Base-by-base conservation (phyloP, 345 rosid species). In the Aquilaria malaccensis region DNA sequence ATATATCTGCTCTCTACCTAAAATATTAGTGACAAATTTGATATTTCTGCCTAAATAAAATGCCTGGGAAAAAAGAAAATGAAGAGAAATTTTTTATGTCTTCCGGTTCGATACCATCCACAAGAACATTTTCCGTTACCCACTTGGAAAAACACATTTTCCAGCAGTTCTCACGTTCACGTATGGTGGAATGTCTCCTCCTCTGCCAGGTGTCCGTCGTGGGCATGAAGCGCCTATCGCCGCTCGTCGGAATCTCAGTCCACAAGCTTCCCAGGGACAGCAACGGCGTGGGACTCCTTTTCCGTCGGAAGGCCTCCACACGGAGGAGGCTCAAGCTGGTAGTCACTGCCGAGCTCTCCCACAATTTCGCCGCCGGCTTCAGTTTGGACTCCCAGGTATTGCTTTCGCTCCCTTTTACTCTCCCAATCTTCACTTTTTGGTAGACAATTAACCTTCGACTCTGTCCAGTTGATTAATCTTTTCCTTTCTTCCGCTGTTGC, bases 371-470 rank as follows among this genome's bases (percentile, higher is more conserved):
- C 53, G 67, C 69, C 13, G 76, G 73, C 74, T 68, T 78, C 49
- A 90, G 85, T 52, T 79, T 85, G 81, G 91, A 89, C 67, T 91
- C 90, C 70, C 85, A 85, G 96, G 96, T 88, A 12, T 61, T 53
- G 13, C 59, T 60, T 58, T 56, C 59, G 31, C 47, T 58, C 1
- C 45, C 55, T 60, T 22, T 49, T 30, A 10, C 50, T 62, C 15
- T 12, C 33, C 13, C 7, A 37, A 37, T 37, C 43, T 37, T 37
- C 43, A 37, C 43, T 37, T 37, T 0, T 37, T 37, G 43, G 7
- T 37, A 9, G 7, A 37, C 43, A 37, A 1, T 37, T 0, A 37
- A 37, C 43, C 7, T 56, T 14, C 33, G 41, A 13, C 30, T 55
- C n/a, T 13, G 43, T 10, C 29, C 56, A 11, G 13, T 41, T 15